Percentiles rank a stretch among this genome's conserved stretches.
These are phyloP conservation scores for Xylaria intraflava DNA, from an alignment of 495 filamentous ascomycete species.

Conservation along the genomic window DNA sequence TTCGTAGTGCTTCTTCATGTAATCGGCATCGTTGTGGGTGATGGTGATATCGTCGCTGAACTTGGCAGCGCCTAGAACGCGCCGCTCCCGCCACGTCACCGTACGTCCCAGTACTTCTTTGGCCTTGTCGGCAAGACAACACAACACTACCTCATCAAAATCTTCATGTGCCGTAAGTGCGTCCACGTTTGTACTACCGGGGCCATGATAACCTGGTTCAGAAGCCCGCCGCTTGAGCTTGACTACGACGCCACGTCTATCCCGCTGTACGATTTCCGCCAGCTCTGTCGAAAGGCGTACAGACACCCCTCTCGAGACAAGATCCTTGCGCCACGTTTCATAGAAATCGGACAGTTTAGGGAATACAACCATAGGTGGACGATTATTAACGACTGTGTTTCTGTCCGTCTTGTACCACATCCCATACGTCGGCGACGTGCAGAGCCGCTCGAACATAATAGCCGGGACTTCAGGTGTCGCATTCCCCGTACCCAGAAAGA, in stretches of 20 bases:
- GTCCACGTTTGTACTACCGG: constrained; percentile 30
- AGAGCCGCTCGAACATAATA: constrained; percentile 69
- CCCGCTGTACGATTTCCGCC: constrained; percentile 48
- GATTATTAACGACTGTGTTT: constrained; percentile 55
- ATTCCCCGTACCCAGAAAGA: constrained; percentile 76
- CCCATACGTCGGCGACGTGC: constrained; percentile 64
- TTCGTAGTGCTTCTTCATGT: constrained; percentile 73
- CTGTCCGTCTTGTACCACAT: constrained; percentile 68
- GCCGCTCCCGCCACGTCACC: constrained; percentile 57
- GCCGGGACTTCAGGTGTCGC: constrained; percentile 70
- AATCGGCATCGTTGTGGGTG: constrained; percentile 69
- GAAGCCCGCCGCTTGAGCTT: constrained; percentile 22
- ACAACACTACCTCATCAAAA: constrained; percentile 71
- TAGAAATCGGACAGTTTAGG: constrained; percentile 70
- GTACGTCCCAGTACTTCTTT: constrained; percentile 57
- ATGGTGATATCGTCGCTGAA: constrained; percentile 82
- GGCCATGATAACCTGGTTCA: constrained; percentile 28
- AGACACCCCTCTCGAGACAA: constrained; percentile 56
- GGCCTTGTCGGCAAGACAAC: constrained; percentile 69
- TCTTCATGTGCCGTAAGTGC: constrained; percentile 32
- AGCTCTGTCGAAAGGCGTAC: constrained; percentile 60
- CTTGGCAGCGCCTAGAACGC: constrained; percentile 64
- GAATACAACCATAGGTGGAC: constrained; percentile 77
- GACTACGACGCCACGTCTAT: constrained; percentile 52
- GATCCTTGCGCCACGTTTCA: constrained; percentile 55